Evolutionary conservation across 2,329 filamentous ascomycete species (phyloP).

Genomic region (Harringtonia lauricola): DNA sequence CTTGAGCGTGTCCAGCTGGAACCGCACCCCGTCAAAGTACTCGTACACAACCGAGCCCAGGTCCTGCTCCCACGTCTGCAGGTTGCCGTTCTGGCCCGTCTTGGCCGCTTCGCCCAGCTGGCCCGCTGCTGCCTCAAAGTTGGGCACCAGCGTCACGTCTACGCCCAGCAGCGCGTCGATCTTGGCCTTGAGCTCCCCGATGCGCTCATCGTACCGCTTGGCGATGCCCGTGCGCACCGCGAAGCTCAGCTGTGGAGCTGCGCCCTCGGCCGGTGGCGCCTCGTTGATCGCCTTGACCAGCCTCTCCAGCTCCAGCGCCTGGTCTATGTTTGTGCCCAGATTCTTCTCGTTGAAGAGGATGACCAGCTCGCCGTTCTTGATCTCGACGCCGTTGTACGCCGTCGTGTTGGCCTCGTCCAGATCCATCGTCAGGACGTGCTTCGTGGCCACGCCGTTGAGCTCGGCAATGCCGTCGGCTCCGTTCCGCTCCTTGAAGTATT

Average conservation of each 20-base stretch:
- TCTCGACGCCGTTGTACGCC: slow-evolving; percentile 30
- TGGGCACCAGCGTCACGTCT: slow-evolving; percentile 33
- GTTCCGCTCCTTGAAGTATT: slow-evolving; percentile 9
- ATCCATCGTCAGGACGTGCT: slow-evolving; percentile 34
- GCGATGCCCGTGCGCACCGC: slow-evolving; percentile 30
- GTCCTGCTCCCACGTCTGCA: slow-evolving; percentile 30
- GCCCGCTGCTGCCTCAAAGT: slow-evolving; percentile 32
- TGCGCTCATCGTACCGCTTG: slow-evolving; percentile 30
- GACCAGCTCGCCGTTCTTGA: slow-evolving; percentile 33
- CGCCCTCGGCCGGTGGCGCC: neutral
- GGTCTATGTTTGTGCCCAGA: slow-evolving; percentile 33
- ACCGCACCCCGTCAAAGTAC: slow-evolving; percentile 31
- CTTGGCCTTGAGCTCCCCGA: slow-evolving; percentile 27
- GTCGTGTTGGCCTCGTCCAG: slow-evolving; percentile 28
- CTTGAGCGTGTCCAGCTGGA: slow-evolving; percentile 11
- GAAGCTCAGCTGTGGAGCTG: slow-evolving; percentile 26
- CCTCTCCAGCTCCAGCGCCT: slow-evolving; percentile 23
- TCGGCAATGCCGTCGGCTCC: slow-evolving; percentile 26
- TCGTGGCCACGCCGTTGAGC: slow-evolving; percentile 32
- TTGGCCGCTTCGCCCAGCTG: slow-evolving; percentile 24
- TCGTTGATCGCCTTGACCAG: slow-evolving; percentile 28
- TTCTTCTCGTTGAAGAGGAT: slow-evolving; percentile 32
- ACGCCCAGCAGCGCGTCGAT: slow-evolving; percentile 22
- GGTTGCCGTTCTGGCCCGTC: slow-evolving; percentile 17
- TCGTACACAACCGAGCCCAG: slow-evolving; percentile 27